Base-by-base conservation (phyloP, 2,329 filamentous ascomycete genomes). In the Aspergillus ochraceus region DNA sequence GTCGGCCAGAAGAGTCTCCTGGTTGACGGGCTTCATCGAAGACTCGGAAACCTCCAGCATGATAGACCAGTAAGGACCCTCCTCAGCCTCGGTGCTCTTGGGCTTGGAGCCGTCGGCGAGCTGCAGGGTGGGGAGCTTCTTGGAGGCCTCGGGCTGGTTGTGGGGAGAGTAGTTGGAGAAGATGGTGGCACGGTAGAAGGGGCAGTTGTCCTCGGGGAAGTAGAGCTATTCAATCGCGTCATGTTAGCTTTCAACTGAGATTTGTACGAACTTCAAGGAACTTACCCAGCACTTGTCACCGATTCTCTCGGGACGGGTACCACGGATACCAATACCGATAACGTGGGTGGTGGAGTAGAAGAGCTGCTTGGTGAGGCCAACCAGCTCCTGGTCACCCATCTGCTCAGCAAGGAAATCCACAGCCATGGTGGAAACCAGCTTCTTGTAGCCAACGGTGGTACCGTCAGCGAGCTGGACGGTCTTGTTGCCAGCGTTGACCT, bases 81-180 rank as follows among this genome's bases (percentile, higher is more conserved):
- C 86, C 83, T 95, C 86, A 61, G 91, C 80, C 72, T 90, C 88
- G 54, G 83, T 83, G 69, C 86, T 90, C 63, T 83, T 79, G 59
- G 92, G 86, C 81, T 92, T 91, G 79, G 88, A 90, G 76, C 95
- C 95, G 71, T 97, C 85, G 59, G 90, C 95, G 47, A 93, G 84
- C 77, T 93, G 90, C 69, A 92, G 81, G 22, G 95, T 98, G 45
- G 92, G 87, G 58, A 99, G 87, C 84, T 96, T 95, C 74, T 84
- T 88, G 59, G 89, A 88, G 60, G 87, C 83, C 67, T 90, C 83
- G 36, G 95, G 95, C 82, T 98, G 95, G 85, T 99, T 99, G 87
- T 96, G 88, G 55, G 94, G 95, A 22, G 95, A 98, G 86, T 99
- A 99, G 87, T 99, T 99, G 80, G 94, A 98, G 87, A 99, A 99